Evolutionary conservation across 2,329 filamentous ascomycete species (phyloP).

Genomic region (Cladosporium velox): DNA sequence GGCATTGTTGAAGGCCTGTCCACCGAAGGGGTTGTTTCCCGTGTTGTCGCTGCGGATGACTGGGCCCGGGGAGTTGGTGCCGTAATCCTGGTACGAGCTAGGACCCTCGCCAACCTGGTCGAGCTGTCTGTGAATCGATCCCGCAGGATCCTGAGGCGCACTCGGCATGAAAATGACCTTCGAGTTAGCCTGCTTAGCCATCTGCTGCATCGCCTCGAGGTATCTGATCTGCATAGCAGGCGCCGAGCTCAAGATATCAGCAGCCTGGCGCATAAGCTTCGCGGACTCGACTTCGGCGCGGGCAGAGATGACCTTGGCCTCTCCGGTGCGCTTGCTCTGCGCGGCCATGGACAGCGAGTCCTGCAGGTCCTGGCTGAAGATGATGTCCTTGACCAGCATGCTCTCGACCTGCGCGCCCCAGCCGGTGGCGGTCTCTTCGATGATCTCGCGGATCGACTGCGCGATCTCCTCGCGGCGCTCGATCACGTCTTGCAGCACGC

Average conservation of each 20-base stretch:
- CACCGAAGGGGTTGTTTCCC: conserved; percentile 33
- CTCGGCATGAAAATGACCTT: conserved; percentile 83
- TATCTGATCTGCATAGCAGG: conserved; percentile 97
- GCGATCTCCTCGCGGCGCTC: conserved; percentile 97
- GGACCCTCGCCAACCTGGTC: conserved; percentile 59
- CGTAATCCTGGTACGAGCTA: conserved; percentile 45
- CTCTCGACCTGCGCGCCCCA: conserved; percentile 97
- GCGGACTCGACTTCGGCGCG: conserved; percentile 95
- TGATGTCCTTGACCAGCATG: conserved; percentile 99
- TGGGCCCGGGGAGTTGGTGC: conserved; percentile 22
- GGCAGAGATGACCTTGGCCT: conserved; percentile 96
- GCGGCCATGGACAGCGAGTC: conserved; percentile 97
- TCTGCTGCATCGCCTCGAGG: conserved; percentile 96
- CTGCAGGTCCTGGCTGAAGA: conserved; percentile 94
- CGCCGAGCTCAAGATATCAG: conserved; percentile 86
- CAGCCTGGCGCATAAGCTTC: conserved; percentile 87
- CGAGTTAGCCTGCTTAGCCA: conserved; percentile 89
- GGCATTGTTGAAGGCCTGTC: conserved; percentile 64
- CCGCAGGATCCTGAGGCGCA: conserved; percentile 34
- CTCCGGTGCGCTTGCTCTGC: conserved; percentile 96
- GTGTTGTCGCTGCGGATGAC: conserved; percentile 17
- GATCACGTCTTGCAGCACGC: conserved; percentile 95
- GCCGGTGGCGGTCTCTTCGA: conserved; percentile 87
- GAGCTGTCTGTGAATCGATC: conserved; percentile 51
- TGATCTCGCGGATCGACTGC: conserved; percentile 92